Evolutionary conservation across 1,284 basidiomycete genomes (phyloP).

Genomic region (Pyrrhoderma noxium): DNA sequence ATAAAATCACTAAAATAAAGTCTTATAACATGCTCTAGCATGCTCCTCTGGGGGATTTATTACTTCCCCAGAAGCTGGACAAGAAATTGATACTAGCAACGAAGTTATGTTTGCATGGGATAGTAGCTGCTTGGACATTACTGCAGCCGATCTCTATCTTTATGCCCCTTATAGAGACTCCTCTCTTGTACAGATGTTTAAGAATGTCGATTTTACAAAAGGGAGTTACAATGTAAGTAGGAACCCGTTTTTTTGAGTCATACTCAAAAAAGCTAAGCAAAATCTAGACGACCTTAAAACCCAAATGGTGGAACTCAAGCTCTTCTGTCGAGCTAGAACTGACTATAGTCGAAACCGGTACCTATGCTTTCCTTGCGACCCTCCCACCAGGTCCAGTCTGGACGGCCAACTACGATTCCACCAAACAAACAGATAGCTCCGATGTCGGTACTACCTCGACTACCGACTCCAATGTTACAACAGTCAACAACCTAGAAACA

Average conservation of each 20-base stretch:
- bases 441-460: conserved; percentile 33
- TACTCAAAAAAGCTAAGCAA: too few species aligned
- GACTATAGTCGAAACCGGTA: conserved; percentile 51
- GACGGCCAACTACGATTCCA: conserved; percentile 50
- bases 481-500: conserved; percentile 30
- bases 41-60: conserved; percentile 62
- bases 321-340: conserved; percentile 52
- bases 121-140: conserved; percentile 42
- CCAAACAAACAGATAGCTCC: conserved; percentile 36
- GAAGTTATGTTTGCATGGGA: conserved; percentile 70
- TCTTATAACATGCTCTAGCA: too few species aligned
- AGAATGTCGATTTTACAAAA: conserved; percentile 44
- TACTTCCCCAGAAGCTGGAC: conserved; percentile 48
- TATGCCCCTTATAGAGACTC: conserved; percentile 43
- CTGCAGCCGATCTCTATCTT: conserved; percentile 68
- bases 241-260: neutral
- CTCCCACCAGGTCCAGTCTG: conserved; percentile 70
- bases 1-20: too few species aligned
- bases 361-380: conserved; percentile 47
- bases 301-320: conserved; percentile 76
- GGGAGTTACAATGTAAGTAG: conserved; percentile 43
- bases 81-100: conserved; percentile 45
- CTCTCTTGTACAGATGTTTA: conserved; percentile 58
- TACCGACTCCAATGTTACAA: conserved; percentile 29
- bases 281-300: conserved; percentile 40